Percentiles rank a stretch among this genome's conserved stretches.
Conservation (phyloP, 345 rosid species). For the Cochlearia excelsa region DNA sequence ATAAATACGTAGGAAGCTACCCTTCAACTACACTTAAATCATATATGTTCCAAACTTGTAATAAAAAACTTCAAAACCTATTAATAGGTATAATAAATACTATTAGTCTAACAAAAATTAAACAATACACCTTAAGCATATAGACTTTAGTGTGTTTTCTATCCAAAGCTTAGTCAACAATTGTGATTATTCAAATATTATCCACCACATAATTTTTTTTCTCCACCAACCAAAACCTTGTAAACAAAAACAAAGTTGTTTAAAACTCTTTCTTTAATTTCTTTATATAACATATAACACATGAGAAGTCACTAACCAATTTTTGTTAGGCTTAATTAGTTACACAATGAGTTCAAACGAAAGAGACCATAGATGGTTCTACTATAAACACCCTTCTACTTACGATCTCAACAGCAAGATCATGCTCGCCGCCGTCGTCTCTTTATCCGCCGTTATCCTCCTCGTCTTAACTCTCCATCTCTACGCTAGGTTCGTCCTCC, state of each 20-base stretch:
- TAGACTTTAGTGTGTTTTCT: constrained; percentile 18
- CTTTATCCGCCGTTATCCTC: constrained; percentile 33
- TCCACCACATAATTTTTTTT: constrained; percentile 22
- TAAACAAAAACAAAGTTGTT: background rate
- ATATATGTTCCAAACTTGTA: constrained; percentile 14
- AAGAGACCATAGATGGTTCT: constrained; percentile 16
- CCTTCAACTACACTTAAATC: constrained; percentile 3
- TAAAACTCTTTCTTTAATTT: background rate
- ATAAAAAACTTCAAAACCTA: background rate
- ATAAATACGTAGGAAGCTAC: background rate
- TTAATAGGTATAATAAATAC: background rate
- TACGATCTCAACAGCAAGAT: constrained; percentile 31
- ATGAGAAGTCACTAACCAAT: background rate
- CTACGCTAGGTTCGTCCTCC: constrained; percentile 34
- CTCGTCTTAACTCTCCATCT: constrained; percentile 31
- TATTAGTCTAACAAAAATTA: background rate
- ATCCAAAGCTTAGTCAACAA: constrained; percentile 27
- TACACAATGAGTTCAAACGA: constrained; percentile 33
- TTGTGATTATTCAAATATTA: constrained; percentile 18
- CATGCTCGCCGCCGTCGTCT: constrained; percentile 29
- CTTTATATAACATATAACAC: constrained; percentile 23
- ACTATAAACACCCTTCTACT: constrained; percentile 18
- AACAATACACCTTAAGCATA: background rate
- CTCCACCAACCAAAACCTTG: constrained; percentile 24
- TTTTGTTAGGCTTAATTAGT: constrained; percentile 8